A percentile compares a stretch with the other conserved stretches of the same genome.
phyloP scores from a whole-genome alignment of 192 early-diverging fungal species.

The Gaertneriomyces semiglobifer region DNA sequence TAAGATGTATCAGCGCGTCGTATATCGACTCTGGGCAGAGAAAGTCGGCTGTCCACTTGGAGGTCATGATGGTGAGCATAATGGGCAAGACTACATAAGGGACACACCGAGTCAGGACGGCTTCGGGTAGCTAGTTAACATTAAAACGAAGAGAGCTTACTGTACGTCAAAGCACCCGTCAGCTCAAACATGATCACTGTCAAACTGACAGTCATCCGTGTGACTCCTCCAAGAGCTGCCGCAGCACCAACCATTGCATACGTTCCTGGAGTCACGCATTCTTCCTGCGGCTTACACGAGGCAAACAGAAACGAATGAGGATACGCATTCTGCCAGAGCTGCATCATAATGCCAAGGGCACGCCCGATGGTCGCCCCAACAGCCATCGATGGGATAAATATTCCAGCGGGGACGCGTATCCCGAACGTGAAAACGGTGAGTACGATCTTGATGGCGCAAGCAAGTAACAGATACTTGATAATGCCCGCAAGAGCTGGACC shows the following conservation, averaged over 20 bases:
- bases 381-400: constrained; percentile 86
- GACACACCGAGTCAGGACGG: background rate
- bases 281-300: constrained; percentile 68
- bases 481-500: constrained; percentile 9
- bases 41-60: constrained; percentile 75
- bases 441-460: constrained; percentile 42
- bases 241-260: constrained; percentile 95
- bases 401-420: constrained; percentile 49
- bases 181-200: constrained; percentile 99
- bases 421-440: constrained; percentile 55
- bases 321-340: constrained; percentile 56
- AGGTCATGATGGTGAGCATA: constrained; percentile 50
- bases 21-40: constrained; percentile 68
- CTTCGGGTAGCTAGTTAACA: background rate
- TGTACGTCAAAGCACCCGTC: constrained; percentile 90
- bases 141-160: constrained; percentile 22
- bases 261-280: constrained; percentile 90
- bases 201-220: constrained; percentile 72
- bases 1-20: constrained; percentile 48
- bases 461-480: constrained; percentile 37
- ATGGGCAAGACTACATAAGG: constrained; percentile 47
- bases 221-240: constrained; percentile 80
- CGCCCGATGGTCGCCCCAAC: constrained; percentile 90
- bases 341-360: constrained; percentile 79
- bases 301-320: constrained; percentile 68